Base-by-base conservation (phyloP, 2,329 filamentous ascomycete genomes). In the Davidsoniella virescens region DNA sequence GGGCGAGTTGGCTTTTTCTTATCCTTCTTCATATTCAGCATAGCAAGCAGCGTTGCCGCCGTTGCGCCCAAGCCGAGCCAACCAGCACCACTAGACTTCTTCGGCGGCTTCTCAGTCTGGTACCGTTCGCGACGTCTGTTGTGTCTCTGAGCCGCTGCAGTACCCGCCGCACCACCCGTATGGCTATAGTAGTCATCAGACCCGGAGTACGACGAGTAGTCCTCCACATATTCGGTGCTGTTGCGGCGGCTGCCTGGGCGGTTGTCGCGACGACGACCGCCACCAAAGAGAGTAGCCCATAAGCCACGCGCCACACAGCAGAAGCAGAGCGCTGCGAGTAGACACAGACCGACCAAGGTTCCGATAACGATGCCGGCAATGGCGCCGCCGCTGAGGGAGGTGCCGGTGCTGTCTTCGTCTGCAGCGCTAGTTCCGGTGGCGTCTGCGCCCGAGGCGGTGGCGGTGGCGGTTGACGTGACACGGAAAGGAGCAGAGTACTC, bases 311-410 rank as follows among this genome's bases (percentile, higher is more conserved):
- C 70, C 53, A 80, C 78, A 68, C 82, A 85, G 71, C 78, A 87
- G 67, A 84, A 79, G 69, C 82, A 87, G 59, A 87, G 65, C 6
- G 84, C 71, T 4, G 81, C 67, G 18, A 88, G 73, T 2, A 88
- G 68, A 39, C 72, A 64, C 36, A 87, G 69, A 54, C 81, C 84
- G 12, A 73, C 72, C 45, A 88, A 70, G 9, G 77, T 74, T 55
- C 84, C 84, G 51, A 88, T 80, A 56, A 88, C 84, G 58, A 88
- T 88, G 54, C 84, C 84, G 14, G 84, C 84, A 58, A 88, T 88
- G 53, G 82, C 84, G 48, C 83, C 84, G 41, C 71, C 74, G 58
- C 79, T 84, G 49, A 88, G 71, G 41, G 65, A 63, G 51, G 65
- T 65, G 25, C 65, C 64, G 37, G 55, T 58, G 39, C 29, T 47